Base-by-base conservation (phyloP, 176 grass and related monocot genomes). In the Coix lacrymajobi region DNA sequence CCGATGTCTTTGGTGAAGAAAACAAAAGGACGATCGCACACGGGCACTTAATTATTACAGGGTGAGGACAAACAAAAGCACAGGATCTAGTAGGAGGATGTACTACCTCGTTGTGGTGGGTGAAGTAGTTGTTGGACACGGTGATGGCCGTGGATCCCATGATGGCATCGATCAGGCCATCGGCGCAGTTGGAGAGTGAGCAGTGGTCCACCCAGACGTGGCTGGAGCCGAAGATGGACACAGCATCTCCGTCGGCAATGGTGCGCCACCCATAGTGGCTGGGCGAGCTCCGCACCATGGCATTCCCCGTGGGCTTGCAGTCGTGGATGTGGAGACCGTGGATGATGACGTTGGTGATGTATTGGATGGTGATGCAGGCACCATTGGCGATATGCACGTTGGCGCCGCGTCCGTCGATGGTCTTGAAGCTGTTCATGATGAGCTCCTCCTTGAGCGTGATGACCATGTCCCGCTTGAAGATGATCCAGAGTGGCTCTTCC, bases 361-460 rank as follows among this genome's bases (percentile, higher is more conserved):
- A 92, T 79, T 95, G 93, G 69, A 95, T 90, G 85, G 93, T 95
- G 85, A 95, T 66, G 85, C 93, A 95, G 20, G 93, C 93, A 0
- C 93, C 93, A 19, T 90, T 90, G 39, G 93, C 88, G 60, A 95
- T 95, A 88, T 95, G 93, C 52, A 95, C 93, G 17, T 92, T 92
- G 69, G 84, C 88, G 34, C 93, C 93, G 0, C 93, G 93, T 1
- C 93, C 93, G 16, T 95, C 93, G 39, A 95, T 92, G 69, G 93
- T 95, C 83, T 95, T 95, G 93, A 95, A 95, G 87, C 90, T 92
- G 88, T 95, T 95, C 90, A 95, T 92, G 73, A 95, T 95, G 69
- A 95, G 85, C 83, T 95, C 93, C 88, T 95, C 67, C 67, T 51
- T 75, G 49, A 95, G 90, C 4, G 88, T 95, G 89, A 95, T 95